phyloP scores from a whole-genome alignment of 768 basidiomycete species.

The Naganishia friedmannii region DNA sequence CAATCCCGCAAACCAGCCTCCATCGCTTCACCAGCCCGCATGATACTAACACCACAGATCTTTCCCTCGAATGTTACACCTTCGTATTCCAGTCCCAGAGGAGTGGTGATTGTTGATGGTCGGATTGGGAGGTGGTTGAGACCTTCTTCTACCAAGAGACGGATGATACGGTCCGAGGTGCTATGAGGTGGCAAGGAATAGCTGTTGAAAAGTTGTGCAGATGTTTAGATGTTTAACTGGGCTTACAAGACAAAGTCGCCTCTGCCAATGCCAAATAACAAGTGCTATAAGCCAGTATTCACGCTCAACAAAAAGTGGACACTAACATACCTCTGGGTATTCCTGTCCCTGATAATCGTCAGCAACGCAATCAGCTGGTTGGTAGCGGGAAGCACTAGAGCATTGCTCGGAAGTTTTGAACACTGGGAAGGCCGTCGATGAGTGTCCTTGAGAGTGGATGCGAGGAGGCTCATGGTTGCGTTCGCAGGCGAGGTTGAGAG shows the following conservation, averaged over 20 bases:
- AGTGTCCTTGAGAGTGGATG: constrained; percentile 19
- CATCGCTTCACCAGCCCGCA: constrained; percentile 97
- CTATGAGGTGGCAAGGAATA: constrained; percentile 26
- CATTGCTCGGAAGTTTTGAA: constrained; percentile 65
- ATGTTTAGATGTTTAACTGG: background rate
- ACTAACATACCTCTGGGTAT: constrained; percentile 61
- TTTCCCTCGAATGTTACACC: constrained; percentile 94
- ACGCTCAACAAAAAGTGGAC: constrained; percentile 27
- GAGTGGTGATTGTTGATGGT: constrained; percentile 55
- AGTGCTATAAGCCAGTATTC: background rate
- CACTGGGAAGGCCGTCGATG: constrained; percentile 28
- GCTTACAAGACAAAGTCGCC: constrained; percentile 85
- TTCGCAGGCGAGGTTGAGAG: background rate
- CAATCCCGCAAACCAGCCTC: constrained; percentile 94
- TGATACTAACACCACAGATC: constrained; percentile 92
- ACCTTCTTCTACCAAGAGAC: constrained; percentile 58
- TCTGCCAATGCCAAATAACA: constrained; percentile 34
- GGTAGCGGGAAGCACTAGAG: constrained; percentile 84
- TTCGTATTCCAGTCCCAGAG: constrained; percentile 73
- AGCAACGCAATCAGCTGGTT: constrained; percentile 91
- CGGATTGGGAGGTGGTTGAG: constrained; percentile 82
- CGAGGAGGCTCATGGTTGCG: constrained; percentile 25
- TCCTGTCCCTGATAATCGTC: constrained; percentile 87
- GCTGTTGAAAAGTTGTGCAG: background rate
- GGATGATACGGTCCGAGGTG: constrained; percentile 67